These are phyloP conservation scores for Mychonastes homosphaera DNA, from an alignment of 139 green algal genomes.

Conservation along the genomic window DNA sequence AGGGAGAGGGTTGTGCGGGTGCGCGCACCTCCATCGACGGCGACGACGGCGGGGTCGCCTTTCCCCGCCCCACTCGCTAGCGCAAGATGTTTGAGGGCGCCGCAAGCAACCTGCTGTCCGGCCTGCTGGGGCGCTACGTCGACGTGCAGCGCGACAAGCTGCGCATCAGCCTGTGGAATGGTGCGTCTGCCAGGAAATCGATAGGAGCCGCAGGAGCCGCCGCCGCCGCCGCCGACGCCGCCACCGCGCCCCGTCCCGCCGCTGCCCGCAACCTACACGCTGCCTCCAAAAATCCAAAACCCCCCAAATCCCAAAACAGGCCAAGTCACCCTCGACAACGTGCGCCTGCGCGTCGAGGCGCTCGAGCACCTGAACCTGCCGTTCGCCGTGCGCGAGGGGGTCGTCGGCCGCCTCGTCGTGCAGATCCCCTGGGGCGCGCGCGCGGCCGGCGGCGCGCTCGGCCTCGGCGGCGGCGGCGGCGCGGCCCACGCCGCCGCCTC, in stretches of 20 bases:
- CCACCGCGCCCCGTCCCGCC: not conserved
- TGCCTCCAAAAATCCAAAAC: too few relatives aligned
- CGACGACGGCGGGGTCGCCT: too few relatives aligned
- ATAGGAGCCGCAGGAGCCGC: not conserved
- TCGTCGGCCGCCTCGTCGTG: constrained; percentile 37
- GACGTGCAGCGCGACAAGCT: constrained; percentile 47
- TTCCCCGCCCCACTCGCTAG: too few relatives aligned
- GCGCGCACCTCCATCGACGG: too few relatives aligned
- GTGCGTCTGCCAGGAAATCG: constrained; percentile 15
- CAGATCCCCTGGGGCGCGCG: constrained; percentile 22
- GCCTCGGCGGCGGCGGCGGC: not conserved
- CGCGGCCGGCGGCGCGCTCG: not conserved
- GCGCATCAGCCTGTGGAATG: constrained; percentile 47
- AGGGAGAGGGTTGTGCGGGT: too few relatives aligned
- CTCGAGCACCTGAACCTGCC: constrained; percentile 52
- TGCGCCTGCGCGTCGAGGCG: constrained; percentile 36
- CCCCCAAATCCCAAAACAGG: constrained; percentile 14
- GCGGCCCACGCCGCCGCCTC: too few relatives aligned
- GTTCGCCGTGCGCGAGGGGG: constrained; percentile 35
- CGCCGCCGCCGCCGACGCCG: not conserved
- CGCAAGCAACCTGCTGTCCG: constrained; percentile 36
- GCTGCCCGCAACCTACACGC: not conserved
- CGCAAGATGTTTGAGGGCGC: constrained; percentile 52
- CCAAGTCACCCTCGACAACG: constrained; percentile 43
- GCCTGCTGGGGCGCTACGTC: constrained; percentile 42